Base-by-base conservation (phyloP, 352 stramenopile species). In the Pythium scleroteichum region DNA sequence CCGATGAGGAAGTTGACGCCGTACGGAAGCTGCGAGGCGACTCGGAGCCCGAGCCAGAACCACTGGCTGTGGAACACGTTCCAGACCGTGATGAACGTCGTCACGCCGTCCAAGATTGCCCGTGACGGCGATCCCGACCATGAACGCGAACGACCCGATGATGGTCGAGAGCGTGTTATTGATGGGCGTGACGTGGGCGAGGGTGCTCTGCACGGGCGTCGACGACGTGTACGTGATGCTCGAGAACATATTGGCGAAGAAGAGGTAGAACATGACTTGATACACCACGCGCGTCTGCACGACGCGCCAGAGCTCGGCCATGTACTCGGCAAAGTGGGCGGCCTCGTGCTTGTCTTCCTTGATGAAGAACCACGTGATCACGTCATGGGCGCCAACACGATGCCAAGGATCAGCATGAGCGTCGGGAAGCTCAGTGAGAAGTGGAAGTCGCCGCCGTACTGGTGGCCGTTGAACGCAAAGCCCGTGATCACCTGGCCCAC, bases 261-360 rank as follows among this genome's bases (percentile, higher is more conserved):
- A 83, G 6, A 60, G 32, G 59, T 75, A 81, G 29, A 69, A 64
- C 33, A 76, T 66, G n/a, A 83, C 38, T 39, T 86, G 76, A 60
- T 78, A 86, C 42, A 83, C 59, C 2, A 67, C 74, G 23, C 72
- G 68, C 9, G 60, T 67, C 60, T 75, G 56, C 10, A 70, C 46
- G 33, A 70, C 46, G 0, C 22, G 53, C 79, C 44, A 82, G 3
- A 82, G 41, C 16, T 67, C 59, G 17, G 3, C 17, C 24, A 78
- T 60, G 61, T 77, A 77, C 35, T 41, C 35, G 3, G 23, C 38
- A 49, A 74, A 70, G 32, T 47, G 19, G 4, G 47, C 35, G 14
- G 54, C 20, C 38, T 54, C 48, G 35, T 50, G 45, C 40, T 72
- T 73, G 16, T 73, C 57, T 46, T 76, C 71, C 35, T 67, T 66